Percentiles rank a stretch among this genome's conserved stretches.
phyloP scores from a whole-genome alignment of 106 monocot genomes.

The Acorus gramineus region DNA sequence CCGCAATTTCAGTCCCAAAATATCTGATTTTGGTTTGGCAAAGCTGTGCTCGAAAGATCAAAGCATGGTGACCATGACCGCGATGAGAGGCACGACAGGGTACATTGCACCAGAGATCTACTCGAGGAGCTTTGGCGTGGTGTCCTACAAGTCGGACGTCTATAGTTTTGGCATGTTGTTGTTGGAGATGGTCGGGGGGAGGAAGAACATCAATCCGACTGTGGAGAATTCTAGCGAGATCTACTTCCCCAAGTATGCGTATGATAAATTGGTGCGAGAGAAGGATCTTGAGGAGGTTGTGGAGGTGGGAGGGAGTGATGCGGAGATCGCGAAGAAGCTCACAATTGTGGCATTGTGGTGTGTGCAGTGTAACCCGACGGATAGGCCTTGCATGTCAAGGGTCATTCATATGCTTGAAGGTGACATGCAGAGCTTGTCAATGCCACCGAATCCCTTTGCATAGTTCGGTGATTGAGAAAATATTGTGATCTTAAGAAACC shows the following conservation, averaged over 20 bases:
- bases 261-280: not conserved
- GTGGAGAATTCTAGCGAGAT: slow-evolving; percentile 10
- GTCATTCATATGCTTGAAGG: too few relatives aligned
- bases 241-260: slow-evolving; percentile 21
- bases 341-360: too few relatives aligned
- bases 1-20: slow-evolving; percentile 26
- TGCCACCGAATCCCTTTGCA: too few relatives aligned
- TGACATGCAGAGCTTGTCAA: too few relatives aligned
- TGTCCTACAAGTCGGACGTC: slow-evolving; percentile 29
- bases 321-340: too few relatives aligned
- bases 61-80: slow-evolving; percentile 28
- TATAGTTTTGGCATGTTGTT: slow-evolving; percentile 35
- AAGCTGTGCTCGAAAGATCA: slow-evolving; percentile 27
- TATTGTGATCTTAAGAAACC: too few relatives aligned
- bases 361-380: too few relatives aligned
- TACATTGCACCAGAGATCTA: slow-evolving; percentile 29
- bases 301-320: too few relatives aligned
- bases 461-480: too few relatives aligned
- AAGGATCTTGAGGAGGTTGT: too few relatives aligned
- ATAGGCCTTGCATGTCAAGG: too few relatives aligned
- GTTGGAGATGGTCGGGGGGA: slow-evolving; percentile 24
- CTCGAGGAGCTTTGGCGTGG: slow-evolving; percentile 17
- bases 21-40: slow-evolving; percentile 32
- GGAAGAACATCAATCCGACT: slow-evolving; percentile 11
- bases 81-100: slow-evolving; percentile 29